Evolutionary conservation across 208 protist genomes (phyloP), one percentile per base, ranked within the genome.

Genomic region (Trypanosomatidae sp.): DNA sequence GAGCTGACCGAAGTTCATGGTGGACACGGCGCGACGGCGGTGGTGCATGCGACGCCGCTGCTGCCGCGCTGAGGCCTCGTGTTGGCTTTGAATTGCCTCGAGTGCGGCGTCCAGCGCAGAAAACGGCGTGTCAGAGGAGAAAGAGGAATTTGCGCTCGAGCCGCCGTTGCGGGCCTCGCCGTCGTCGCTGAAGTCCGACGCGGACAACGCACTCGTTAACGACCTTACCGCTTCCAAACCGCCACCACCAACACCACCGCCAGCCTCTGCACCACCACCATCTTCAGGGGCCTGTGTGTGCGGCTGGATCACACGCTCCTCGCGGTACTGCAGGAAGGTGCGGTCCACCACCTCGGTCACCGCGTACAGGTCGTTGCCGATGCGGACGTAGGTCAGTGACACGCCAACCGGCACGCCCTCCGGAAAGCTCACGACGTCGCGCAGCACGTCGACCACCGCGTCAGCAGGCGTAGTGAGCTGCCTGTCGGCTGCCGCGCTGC

Each of bases 241-340:
- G n/a, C n/a, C n/a, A n/a, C n/a, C n/a, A n/a, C n/a, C n/a, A n/a
- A n/a, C n/a, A n/a, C n/a, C n/a, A n/a, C n/a, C n/a, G n/a, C n/a
- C n/a, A n/a, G n/a, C n/a, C n/a, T n/a, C n/a, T n/a, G n/a, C 60
- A 15, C 70, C 55, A 25, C 46, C 62, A 22, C 65, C 66, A 7
- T 4, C 30, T 0, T 49, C 7, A 19, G 10, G 44, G 22, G 5
- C 60, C 52, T 7, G 25, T 19, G 43, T 30, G 52, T 59, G 60
- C 0, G 74, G 19, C 28, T 76, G 65, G 47, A 74, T 76, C 25
- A 87, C 81, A n/a, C 88, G 87, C 73, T 85, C 79, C 76, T 91
- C 77, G 43, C 85, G 78, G 79, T 91, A 92, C 69, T 95, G 87
- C 46, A 88, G 68, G 66, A 95, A 91, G 10, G 88, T 88, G 56